Evolutionary conservation across 129 eudicot species (phyloP).

Genomic region (Saussurea involucrata): DNA sequence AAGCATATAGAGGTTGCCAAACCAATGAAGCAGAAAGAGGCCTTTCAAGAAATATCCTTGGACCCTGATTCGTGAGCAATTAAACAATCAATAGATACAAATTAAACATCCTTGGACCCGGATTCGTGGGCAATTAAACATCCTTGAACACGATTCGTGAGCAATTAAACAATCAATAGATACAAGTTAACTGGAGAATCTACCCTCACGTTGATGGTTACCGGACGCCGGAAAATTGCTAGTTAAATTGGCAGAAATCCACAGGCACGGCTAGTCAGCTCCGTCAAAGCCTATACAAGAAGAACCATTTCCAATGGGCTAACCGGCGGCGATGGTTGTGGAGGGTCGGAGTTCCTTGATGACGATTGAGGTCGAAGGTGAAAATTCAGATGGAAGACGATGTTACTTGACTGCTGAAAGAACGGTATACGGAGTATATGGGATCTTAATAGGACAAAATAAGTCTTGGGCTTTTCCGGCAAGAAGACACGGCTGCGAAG

Average conservation of each 20-base stretch:
- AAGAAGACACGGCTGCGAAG: constrained; percentile 5
- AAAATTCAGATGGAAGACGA: not conserved
- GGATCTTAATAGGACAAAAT: not conserved
- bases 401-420: no score
- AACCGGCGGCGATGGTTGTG: not conserved
- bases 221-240: not conserved
- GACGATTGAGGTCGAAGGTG: not conserved
- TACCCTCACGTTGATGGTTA: not conserved
- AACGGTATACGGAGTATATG: not conserved
- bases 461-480: not conserved
- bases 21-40: no score
- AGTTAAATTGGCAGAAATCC: not conserved
- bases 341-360: not conserved
- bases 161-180: not conserved
- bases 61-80: no score
- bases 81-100: no score
- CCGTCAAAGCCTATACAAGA: not conserved
- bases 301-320: not conserved
- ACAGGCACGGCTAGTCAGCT: not conserved
- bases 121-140: no score
- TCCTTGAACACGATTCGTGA: no score
- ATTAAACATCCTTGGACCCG: no score
- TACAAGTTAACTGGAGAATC: not conserved
- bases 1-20: no score
- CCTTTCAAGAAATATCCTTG: no score